Base-by-base conservation (phyloP, 78 protist genomes). In the Andalucia godoyi region DNA sequence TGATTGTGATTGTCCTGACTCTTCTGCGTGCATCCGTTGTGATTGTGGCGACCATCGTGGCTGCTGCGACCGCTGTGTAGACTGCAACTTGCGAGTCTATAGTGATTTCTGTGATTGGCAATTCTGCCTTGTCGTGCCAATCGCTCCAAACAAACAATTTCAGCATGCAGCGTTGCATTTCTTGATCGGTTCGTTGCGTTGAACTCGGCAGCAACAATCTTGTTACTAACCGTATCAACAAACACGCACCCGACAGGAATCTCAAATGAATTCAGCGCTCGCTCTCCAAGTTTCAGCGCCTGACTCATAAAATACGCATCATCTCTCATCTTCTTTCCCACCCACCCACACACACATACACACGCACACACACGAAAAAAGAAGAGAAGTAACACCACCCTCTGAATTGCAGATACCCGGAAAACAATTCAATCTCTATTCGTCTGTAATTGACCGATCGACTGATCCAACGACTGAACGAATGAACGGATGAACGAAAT, bases 181-280 rank as follows among this genome's bases (percentile, higher is more conserved):
- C 57, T 7, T 6, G 36, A 36, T 25, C 12, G 32, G 62, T 78
- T 79, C 23, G 82, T 68, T 5, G 32, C 39, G 51, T 84, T 84
- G 17, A 46, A 8, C 1, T 82, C 85, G 0, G 42, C 0, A 1
- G 81, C 74, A 10, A 84, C 50, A 3, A 84, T 51, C 12, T 30
- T 4, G 8, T 52, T 51, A 2, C 5, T 13, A 4, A 15, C 6
- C 43, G 34, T 25, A 8, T 38, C 60, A 6, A 79, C 85, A 38
- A 84, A 8, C 41, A 79, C 90, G 41, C 90, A 84, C 15, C 82
- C 90, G 23, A 84, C 81, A 8, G 90, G 85, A 39, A 84, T 85
- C 32, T 84, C 90, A 12, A 72, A 79, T 2, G 7, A 62, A 0
- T 2, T 29, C 5, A 73, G 79, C 0, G 90, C 76, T 21, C 37